Percentiles rank a stretch among this genome's conserved stretches.
phyloP scores from a whole-genome alignment of 2,329 filamentous ascomycete species.

The Aspergillus brunneoviolaceus region DNA sequence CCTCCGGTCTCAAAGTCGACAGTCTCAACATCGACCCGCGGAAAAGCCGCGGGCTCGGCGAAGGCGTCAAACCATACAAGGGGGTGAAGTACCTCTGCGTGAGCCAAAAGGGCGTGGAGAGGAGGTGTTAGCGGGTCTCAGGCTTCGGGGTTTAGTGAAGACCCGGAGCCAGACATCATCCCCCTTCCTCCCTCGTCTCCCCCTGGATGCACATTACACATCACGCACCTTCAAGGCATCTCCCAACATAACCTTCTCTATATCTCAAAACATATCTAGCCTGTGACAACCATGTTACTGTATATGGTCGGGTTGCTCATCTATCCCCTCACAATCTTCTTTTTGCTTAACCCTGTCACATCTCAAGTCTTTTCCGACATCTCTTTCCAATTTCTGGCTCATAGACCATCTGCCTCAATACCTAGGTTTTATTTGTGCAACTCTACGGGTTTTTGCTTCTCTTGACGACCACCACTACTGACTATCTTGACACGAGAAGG shows the following conservation, averaged over 20 bases:
- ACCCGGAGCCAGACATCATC: no score
- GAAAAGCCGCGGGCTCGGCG: slow-evolving; percentile 80
- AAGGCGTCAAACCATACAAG: slow-evolving; percentile 91
- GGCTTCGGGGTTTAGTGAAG: no score
- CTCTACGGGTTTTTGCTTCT: no score
- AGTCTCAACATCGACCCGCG: slow-evolving; percentile 65
- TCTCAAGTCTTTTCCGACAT: background rate
- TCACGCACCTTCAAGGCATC: no score
- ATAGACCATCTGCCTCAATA: background rate
- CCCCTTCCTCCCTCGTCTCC: no score
- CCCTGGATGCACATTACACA: no score
- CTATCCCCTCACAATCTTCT: background rate
- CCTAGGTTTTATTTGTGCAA: no score
- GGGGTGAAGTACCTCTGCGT: slow-evolving; percentile 95
- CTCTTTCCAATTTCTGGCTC: background rate
- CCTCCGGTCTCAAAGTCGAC: slow-evolving; percentile 64
- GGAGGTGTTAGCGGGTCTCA: slow-evolving; percentile 25
- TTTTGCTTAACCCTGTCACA: background rate
- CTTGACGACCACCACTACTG: no score
- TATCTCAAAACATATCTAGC: no score
- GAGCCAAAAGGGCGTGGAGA: slow-evolving; percentile 56
- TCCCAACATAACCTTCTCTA: no score
- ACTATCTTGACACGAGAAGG: no score
- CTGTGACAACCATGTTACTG: background rate
- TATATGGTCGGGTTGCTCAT: background rate